Evolutionary conservation across 2,329 filamentous ascomycete species (phyloP), one percentile per base, ranked within the genome.

Genomic region (Waltergamsia citrina): DNA sequence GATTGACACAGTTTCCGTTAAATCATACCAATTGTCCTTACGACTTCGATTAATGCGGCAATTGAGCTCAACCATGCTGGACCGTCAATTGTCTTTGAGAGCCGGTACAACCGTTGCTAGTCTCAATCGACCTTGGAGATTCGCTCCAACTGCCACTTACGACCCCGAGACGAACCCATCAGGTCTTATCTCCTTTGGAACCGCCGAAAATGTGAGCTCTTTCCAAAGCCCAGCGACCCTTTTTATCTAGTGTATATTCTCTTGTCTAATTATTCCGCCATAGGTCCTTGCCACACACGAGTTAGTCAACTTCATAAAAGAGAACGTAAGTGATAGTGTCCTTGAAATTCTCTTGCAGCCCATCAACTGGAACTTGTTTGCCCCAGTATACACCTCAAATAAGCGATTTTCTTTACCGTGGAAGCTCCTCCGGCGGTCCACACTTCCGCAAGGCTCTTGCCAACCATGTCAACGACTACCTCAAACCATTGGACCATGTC

Each of bases 151-250:
- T 14, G 47, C 42, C 6, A 48, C 44, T 3, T 71, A 65, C 46
- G 46, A 64, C 36, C 52, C 59, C 0, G 40, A 47, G 4, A 42
- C 42, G 5, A 63, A 63, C 21, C 54, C 57, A 1, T 41, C 48
- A 7, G 67, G 67, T 2, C 54, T 66, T 32, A 52, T 71, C 32
- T 68, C 62, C 4, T 60, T 72, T 19, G 63, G 60, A 1, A 54
- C 66, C 1, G 67, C 68, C 5, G 67, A 71, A 39, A 70, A 71
- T 42, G 54, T 46, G 27, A n/a, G 40, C 29, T n/a, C 9, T n/a
- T 7, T 17, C 5, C 11, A 4, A 16, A 24, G n/a, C n/a, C n/a
- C n/a, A n/a, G n/a, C n/a, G 3, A 4, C 5, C 4, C 15, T 31
- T 12, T n/a, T 9, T 6, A 31, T 7, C 8, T 18, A 4, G 29